Evolutionary conservation across 352 stramenopile species (phyloP).

Genomic region (Pythium oligandrum): DNA sequence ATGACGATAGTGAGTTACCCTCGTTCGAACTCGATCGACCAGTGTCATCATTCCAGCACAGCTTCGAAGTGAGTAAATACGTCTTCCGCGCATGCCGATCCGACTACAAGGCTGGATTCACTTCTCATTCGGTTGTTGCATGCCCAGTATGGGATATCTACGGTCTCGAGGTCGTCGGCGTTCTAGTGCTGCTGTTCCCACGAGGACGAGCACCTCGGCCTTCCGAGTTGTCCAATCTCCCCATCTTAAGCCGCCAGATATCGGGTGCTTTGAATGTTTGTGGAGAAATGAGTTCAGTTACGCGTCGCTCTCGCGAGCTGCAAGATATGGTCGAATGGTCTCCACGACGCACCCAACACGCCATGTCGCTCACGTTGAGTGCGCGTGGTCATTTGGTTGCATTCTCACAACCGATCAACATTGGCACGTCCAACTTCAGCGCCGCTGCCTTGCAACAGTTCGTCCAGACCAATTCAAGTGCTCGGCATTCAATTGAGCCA

Average conservation of each 20-base stretch:
- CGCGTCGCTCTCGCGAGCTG: slow-evolving; percentile 32
- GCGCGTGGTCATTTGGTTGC: slow-evolving; percentile 38
- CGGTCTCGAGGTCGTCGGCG: slow-evolving; percentile 55
- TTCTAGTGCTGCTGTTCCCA: slow-evolving; percentile 58
- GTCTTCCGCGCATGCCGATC: slow-evolving; percentile 30
- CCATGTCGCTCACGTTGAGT: slow-evolving; percentile 45
- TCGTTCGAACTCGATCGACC: not conserved
- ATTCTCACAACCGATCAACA: slow-evolving; percentile 57
- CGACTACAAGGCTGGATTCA: slow-evolving; percentile 48
- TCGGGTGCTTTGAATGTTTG: slow-evolving; percentile 68
- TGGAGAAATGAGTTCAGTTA: slow-evolving; percentile 42
- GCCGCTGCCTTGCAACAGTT: slow-evolving; percentile 9
- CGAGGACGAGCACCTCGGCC: slow-evolving; percentile 21
- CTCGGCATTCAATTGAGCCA: slow-evolving; percentile 1
- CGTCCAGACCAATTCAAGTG: not conserved
- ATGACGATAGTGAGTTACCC: not conserved
- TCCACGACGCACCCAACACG: slow-evolving; percentile 8
- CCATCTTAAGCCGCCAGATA: slow-evolving; percentile 63
- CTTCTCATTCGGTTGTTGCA: slow-evolving; percentile 52
- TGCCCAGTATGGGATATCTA: slow-evolving; percentile 67
- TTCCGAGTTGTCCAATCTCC: slow-evolving; percentile 47
- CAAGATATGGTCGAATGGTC: slow-evolving; percentile 47
- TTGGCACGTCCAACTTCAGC: slow-evolving; percentile 35
- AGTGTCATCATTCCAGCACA: not conserved
- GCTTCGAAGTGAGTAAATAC: slow-evolving; percentile 18